These are phyloP conservation scores for Phaeomoniella chlamydospora DNA, from an alignment of 2,329 filamentous ascomycete genomes.

Conservation along the genomic window DNA sequence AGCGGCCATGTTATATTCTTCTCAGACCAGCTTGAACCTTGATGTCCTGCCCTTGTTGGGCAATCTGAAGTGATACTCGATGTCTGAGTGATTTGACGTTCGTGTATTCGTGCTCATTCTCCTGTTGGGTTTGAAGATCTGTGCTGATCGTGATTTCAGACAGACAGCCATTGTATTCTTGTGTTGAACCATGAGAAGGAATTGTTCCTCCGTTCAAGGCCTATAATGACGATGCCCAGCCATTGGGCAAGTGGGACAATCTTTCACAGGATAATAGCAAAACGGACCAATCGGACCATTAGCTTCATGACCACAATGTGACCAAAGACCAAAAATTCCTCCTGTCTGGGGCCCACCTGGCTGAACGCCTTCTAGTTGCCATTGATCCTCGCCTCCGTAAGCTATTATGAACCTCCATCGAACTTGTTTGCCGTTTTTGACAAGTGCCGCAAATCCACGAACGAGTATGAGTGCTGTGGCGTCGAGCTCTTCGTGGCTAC, in stretches of 20 bases:
- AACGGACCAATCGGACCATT: conserved; percentile 10
- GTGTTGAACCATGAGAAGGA: too few species aligned
- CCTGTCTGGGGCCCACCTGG: conserved; percentile 11
- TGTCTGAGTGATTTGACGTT: too few species aligned
- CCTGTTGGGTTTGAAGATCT: too few species aligned
- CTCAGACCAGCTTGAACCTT: too few species aligned
- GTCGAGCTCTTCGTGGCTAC: conserved; percentile 3
- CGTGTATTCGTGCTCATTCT: too few species aligned
- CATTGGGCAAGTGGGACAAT: conserved; percentile 3
- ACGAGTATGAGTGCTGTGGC: conserved; percentile 7
- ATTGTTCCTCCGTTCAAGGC: too few species aligned
- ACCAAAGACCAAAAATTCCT: conserved; percentile 11
- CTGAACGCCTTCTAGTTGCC: conserved; percentile 13
- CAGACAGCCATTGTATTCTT: too few species aligned
- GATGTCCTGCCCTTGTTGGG: too few species aligned
- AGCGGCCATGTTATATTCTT: too few species aligned
- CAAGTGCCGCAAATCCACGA: conserved; percentile 7
- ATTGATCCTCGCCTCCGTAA: conserved; percentile 11
- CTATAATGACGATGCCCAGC: not conserved
- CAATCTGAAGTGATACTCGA: too few species aligned
- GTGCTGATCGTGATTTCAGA: too few species aligned
- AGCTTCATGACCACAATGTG: conserved; percentile 9
- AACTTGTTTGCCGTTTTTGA: conserved; percentile 9
- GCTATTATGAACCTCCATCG: conserved; percentile 12
- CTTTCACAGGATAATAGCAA: conserved; percentile 10